Evolutionary conservation across 1,284 basidiomycete species (phyloP).

Genomic region (Cutaneotrichosporon dermatis): DNA sequence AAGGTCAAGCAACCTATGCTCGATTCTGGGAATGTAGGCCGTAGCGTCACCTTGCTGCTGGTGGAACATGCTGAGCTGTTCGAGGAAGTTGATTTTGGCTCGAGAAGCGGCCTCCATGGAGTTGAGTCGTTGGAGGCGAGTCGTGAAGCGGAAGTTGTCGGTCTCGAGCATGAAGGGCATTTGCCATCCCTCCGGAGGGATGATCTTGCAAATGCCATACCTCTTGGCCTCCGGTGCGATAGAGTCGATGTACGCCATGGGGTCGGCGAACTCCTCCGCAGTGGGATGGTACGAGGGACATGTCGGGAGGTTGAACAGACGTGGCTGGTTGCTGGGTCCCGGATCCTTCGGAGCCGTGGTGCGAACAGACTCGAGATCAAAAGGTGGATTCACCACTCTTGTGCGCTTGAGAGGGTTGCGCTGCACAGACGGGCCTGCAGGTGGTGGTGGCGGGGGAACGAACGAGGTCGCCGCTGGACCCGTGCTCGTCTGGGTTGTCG

Average conservation of each 20-base stretch:
- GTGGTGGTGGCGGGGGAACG: slow-evolving; percentile 26
- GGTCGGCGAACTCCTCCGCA: slow-evolving; percentile 84
- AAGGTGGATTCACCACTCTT: slow-evolving; percentile 33
- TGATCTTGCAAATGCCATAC: slow-evolving; percentile 93
- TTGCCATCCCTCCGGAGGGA: slow-evolving; percentile 89
- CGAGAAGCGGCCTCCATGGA: slow-evolving; percentile 95
- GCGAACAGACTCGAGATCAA: slow-evolving; percentile 32
- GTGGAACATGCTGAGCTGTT: slow-evolving; percentile 90
- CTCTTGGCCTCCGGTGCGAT: slow-evolving; percentile 70
- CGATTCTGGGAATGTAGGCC: slow-evolving; percentile 85
- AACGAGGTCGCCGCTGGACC: slow-evolving; percentile 39
- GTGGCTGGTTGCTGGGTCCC: slow-evolving; percentile 28
- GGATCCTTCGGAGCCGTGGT: slow-evolving; percentile 31
- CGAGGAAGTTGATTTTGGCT: slow-evolving; percentile 94
- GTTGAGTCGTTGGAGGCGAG: slow-evolving; percentile 88
- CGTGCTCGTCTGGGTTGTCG: slow-evolving; percentile 4
- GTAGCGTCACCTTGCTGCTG: slow-evolving; percentile 81
- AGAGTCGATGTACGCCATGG: slow-evolving; percentile 88
- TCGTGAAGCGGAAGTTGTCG: slow-evolving; percentile 74
- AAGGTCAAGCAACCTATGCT: slow-evolving; percentile 84
- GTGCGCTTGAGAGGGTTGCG: slow-evolving; percentile 37
- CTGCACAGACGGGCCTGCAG: slow-evolving; percentile 14
- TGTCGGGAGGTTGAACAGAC: slow-evolving; percentile 81
- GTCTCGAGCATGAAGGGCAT: slow-evolving; percentile 97
- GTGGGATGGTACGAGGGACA: slow-evolving; percentile 89